Conservation (phyloP, 352 stramenopile genomes). For the Globisporangium mamillatum region DNA sequence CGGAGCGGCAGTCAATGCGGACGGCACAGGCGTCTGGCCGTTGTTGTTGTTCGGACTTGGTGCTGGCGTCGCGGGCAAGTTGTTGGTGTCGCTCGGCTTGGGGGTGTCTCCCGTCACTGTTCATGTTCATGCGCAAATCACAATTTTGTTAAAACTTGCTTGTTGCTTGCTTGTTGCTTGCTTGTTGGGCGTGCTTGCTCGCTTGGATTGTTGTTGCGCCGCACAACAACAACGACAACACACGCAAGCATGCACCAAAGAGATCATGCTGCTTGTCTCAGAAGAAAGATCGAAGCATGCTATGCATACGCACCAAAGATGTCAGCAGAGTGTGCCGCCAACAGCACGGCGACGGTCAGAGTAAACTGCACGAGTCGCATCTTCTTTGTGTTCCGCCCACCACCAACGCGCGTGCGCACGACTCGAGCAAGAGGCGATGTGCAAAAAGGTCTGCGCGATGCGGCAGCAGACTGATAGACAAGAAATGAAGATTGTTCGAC, state of each 20-base stretch:
- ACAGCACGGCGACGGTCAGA: conserved; percentile 7
- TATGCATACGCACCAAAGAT: conserved; percentile 12
- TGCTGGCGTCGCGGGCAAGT: conserved; percentile 23
- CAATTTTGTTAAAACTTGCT: not conserved
- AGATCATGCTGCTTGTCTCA: conserved; percentile 1
- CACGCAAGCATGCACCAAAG: not conserved
- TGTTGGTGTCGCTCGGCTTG: conserved; percentile 32
- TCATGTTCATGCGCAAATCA: conserved; percentile 1
- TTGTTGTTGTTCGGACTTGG: conserved; percentile 2
- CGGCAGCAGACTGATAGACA: not conserved
- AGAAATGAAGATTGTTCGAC: not conserved
- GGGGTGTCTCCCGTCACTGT: conserved; percentile 13
- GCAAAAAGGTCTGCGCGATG: conserved; percentile 3
- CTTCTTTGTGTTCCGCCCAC: not conserved
- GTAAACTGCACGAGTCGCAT: conserved; percentile 11
- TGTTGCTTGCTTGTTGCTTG: conserved; percentile 5
- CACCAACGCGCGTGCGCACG: not conserved
- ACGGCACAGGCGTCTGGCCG: conserved; percentile 9
- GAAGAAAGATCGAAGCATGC: not conserved
- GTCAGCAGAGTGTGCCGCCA: conserved; percentile 2
- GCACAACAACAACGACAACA: conserved; percentile 10
- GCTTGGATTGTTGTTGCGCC: not conserved
- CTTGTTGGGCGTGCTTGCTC: not conserved
- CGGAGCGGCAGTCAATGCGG: conserved; percentile 1
- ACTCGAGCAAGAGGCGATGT: not conserved